Conservation (phyloP, 2,329 filamentous ascomycete genomes). For the Aspergillus sp. region DNA sequence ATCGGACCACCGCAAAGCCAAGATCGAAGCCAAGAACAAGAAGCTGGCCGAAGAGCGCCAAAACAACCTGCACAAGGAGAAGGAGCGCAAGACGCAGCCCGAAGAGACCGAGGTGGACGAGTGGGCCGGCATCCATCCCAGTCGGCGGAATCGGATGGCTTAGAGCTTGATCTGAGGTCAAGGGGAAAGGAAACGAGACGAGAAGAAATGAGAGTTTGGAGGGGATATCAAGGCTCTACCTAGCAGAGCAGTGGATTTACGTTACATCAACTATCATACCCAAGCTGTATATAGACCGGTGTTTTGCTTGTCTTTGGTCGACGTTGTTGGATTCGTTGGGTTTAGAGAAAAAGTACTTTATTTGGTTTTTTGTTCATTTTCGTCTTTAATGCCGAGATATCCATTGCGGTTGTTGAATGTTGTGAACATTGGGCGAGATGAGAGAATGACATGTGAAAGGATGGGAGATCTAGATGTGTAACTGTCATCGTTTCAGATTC, state of each 20-base stretch:
- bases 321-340: neutral
- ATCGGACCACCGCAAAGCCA: conserved; percentile 67
- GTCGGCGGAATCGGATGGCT: conserved; percentile 40
- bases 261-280: too few relatives aligned
- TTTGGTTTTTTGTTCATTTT: neutral
- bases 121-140: conserved; percentile 44
- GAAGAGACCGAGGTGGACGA: conserved; percentile 23
- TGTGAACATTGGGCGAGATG: conserved; percentile 10
- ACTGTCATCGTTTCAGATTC: too few relatives aligned
- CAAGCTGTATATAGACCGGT: too few relatives aligned
- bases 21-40: conserved; percentile 81
- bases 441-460: neutral
- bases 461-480: neutral
- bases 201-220: too few relatives aligned
- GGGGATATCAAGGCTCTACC: too few relatives aligned
- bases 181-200: neutral
- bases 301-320: too few relatives aligned
- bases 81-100: conserved; percentile 31
- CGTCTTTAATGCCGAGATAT: conserved; percentile 16
- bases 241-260: too few relatives aligned
- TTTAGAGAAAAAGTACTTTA: neutral
- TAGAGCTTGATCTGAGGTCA: conserved; percentile 3
- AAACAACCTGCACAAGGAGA: conserved; percentile 48
- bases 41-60: conserved; percentile 72
- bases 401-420: conserved; percentile 15